Conservation (phyloP, 768 basidiomycete genomes). For the Lactarius vividus region DNA sequence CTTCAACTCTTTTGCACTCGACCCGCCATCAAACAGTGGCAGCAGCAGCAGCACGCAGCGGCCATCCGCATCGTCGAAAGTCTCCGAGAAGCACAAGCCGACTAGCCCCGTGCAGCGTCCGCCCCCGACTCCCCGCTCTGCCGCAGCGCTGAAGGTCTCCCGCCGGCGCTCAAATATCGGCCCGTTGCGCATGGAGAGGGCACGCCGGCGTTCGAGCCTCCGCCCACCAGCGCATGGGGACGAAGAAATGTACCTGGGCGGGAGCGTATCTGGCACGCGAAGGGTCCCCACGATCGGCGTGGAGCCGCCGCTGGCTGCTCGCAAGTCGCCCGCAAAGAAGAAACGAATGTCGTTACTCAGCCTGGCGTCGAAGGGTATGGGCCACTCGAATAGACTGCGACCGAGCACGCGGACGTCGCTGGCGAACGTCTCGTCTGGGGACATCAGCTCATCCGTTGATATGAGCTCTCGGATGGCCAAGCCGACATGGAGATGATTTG, state of each 20-base stretch:
- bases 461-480: conserved; percentile 33
- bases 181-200: conserved; percentile 69
- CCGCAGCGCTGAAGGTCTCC: conserved; percentile 35
- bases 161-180: conserved; percentile 75
- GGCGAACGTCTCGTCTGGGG: conserved; percentile 42
- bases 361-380: conserved; percentile 33
- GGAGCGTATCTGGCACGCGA: conserved; percentile 38
- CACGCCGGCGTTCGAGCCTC: conserved; percentile 73
- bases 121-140: conserved; percentile 15
- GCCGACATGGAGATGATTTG: conserved; percentile 58
- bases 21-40: conserved; percentile 43
- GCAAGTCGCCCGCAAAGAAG: conserved; percentile 57
- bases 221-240: conserved; percentile 65
- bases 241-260: conserved; percentile 36
- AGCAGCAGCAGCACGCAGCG: conserved; percentile 31
- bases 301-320: conserved; percentile 25
- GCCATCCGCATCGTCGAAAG: neutral
- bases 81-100: neutral
- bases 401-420: conserved; percentile 25
- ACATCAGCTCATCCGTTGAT: conserved; percentile 47
- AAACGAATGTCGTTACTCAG: conserved; percentile 57
- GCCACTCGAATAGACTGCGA: conserved; percentile 34
- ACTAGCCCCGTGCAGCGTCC: conserved; percentile 12
- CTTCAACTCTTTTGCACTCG: conserved; percentile 49
- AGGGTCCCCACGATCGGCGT: conserved; percentile 39